phyloP scores from a whole-genome alignment of 441 rosid genomes.

The Pelargonium australe region DNA sequence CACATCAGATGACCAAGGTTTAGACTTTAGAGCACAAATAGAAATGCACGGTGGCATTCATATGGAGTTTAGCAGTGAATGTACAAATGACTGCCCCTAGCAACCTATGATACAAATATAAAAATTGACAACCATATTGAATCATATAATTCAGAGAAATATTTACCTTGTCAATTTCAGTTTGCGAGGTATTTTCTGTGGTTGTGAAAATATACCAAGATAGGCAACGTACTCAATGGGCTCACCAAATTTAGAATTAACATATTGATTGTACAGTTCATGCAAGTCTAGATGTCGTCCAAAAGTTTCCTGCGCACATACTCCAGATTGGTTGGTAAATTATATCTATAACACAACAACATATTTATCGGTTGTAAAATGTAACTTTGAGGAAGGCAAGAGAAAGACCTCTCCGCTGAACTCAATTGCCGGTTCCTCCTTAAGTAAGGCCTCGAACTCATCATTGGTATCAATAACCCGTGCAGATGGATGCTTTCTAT shows the following conservation, averaged over 20 bases:
- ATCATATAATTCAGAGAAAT: constrained; percentile 15
- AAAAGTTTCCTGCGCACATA: constrained; percentile 58
- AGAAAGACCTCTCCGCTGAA: constrained; percentile 84
- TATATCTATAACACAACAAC: neutral
- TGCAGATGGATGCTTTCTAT: constrained; percentile 78
- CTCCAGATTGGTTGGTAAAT: constrained; percentile 11
- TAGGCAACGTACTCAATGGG: constrained; percentile 77
- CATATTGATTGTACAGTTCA: constrained; percentile 73
- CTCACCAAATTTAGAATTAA: constrained; percentile 83
- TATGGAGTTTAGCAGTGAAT: neutral
- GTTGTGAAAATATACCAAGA: constrained; percentile 68
- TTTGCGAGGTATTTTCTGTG: constrained; percentile 50
- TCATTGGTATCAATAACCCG: constrained; percentile 65
- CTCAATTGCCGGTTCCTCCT: constrained; percentile 73
- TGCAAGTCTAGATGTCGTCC: constrained; percentile 89
- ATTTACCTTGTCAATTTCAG: constrained; percentile 58
- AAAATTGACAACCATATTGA: neutral
- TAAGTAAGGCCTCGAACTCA: constrained; percentile 63
- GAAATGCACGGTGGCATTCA: neutral
- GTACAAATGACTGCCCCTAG: neutral
- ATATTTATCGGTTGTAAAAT: neutral
- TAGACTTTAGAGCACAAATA: neutral
- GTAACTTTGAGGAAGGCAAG: constrained; percentile 3
- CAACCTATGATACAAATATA: neutral
- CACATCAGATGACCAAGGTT: neutral